These are phyloP conservation scores for Aciculoconidium aculeatum DNA, from an alignment of 805 yeast genomes.

Conservation along the genomic window DNA sequence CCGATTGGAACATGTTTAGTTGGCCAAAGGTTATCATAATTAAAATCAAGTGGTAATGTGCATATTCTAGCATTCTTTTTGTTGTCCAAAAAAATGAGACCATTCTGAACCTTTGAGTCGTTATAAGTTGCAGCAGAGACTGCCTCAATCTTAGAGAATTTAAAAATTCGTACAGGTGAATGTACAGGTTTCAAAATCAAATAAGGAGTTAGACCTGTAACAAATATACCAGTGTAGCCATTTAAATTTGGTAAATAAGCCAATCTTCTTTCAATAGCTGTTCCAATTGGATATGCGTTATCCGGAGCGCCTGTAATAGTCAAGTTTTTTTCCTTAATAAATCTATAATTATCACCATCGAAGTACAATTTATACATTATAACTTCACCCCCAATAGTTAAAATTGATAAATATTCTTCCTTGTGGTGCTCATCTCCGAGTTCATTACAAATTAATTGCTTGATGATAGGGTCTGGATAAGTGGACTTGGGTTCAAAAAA, in stretches of 20 bases:
- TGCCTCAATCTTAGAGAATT: constrained; percentile 58
- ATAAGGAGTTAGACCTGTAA: constrained; percentile 72
- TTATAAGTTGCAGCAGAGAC: constrained; percentile 61
- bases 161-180: constrained; percentile 59
- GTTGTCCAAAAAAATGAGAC: constrained; percentile 68
- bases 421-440: constrained; percentile 53
- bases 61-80: constrained; percentile 61
- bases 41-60: constrained; percentile 41
- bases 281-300: constrained; percentile 66
- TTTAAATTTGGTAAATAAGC: constrained; percentile 52
- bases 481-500: constrained; percentile 46
- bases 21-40: constrained; percentile 59
- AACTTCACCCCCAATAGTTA: constrained; percentile 80
- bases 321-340: constrained; percentile 39
- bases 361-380: constrained; percentile 55
- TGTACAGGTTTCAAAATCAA: constrained; percentile 59
- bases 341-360: constrained; percentile 39
- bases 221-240: constrained; percentile 55
- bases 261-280: constrained; percentile 61
- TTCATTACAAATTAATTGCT: constrained; percentile 56
- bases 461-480: constrained; percentile 68
- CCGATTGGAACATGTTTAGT: constrained; percentile 47
- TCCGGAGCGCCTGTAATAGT: constrained; percentile 73
- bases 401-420: constrained; percentile 61
- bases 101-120: constrained; percentile 33